Evolutionary conservation across 352 stramenopile genomes (phyloP), one percentile per base, ranked within the genome.

Genomic region (Vaucheria bursata): DNA sequence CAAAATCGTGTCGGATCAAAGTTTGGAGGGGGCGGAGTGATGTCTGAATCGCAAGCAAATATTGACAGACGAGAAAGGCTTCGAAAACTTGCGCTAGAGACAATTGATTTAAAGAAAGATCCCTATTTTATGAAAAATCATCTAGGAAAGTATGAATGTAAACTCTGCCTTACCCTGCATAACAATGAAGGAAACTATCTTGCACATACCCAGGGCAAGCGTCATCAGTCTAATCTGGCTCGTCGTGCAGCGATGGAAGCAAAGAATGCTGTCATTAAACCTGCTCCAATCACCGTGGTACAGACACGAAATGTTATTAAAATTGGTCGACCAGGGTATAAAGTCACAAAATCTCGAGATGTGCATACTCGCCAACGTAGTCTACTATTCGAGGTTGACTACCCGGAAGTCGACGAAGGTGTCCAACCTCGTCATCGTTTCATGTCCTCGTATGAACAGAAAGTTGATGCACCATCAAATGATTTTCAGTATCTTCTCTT

Each of bases 51-150:
- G 75, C 84, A 92, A 75, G 83, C 88, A 32, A 87, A 90, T 85
- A 88, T 96, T 1, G 94, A 98, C 86, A 90, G 94, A 18, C 93
- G 97, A 82, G 95, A 99, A 85, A 89, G 96, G 0, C 87, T 98
- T 70, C 88, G 93, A 31, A 96, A 97, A 86, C 86, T 99, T 39
- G 96, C 95, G n/a, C 88, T 99, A 71, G 96, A 99, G 89, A 97
- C 93, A 1, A 92, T 98, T 74, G 96, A 99, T 86, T 87, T 99
- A 37, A 94, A 93, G 34, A 99, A 99, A 68, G 95, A 99, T 83
- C 96, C 96, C 52, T 99, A 99, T 87, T 95, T 99, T 64, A 97
- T 99, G 90, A 92, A 96, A 77, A 99, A 99, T 87, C 94, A 99
- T 86, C 85, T 99, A 50, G 96, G 96, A 74, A 97, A 91, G 4